Base-by-base conservation (phyloP, 2,329 filamentous ascomycete genomes). In the Neofusicoccum ribis region DNA sequence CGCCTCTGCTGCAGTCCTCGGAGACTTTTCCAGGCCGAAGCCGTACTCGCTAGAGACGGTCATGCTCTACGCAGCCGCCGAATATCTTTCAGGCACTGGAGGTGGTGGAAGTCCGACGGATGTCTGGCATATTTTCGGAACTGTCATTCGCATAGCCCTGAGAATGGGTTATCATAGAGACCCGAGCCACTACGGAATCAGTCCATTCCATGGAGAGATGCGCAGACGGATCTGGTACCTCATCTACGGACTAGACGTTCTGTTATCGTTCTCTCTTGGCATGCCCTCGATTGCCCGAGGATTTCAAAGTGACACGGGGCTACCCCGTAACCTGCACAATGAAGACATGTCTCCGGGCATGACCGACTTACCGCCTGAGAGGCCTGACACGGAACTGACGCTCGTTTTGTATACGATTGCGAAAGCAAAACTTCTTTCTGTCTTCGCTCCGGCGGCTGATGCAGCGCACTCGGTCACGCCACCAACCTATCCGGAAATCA, bases 201-300 rank as follows among this genome's bases (percentile, higher is more conserved):
- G 77, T 0, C 71, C 74, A 0, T 81, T 83, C 41, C 67, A 77
- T 0, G 75, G 77, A 2, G 82, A 84, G 68, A 84, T 84, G 80
- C 74, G 82, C 20, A 73, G 80, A 36, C 73, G 82, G 1, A 68
- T 78, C 0, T 84, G 82, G 81, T 72, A 76, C 6, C 72, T 76
- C 0, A 70, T 82, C 1, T 77, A 74, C 49, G 80, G 81, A 68
- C 68, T 83, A 3, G 82, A 84, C 39, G 72, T 80, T 0, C 67
- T 83, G 8, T 74, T 82, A 46, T 82, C 80, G 0, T 82, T 82
- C 47, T 79, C 83, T 63, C 74, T 83, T 43, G 82, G 82, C 0
- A 72, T 84, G 17, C 83, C 82, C 2, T 80, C 80, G n/a, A 81
- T 83, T 76, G 77, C 83, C 12, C 74, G 76, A 5, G 72, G 77